Base-by-base conservation (phyloP, 2,329 filamentous ascomycete genomes). In the Phialophora expanda region DNA sequence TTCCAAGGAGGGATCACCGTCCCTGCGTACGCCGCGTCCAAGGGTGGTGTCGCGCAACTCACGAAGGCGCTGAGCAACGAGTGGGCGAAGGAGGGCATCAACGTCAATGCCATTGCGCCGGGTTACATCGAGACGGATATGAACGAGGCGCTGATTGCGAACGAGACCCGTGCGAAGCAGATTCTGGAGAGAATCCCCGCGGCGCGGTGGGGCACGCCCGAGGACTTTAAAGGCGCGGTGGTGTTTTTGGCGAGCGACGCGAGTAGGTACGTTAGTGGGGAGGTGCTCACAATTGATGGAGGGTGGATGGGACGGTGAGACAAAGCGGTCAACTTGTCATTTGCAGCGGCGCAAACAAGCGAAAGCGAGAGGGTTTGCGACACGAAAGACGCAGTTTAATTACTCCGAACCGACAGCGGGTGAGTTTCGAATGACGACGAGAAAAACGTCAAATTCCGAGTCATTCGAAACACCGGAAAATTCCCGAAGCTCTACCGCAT, bases 101-200 rank as follows among this genome's bases (percentile, higher is more conserved):
- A 86, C 0, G 92, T 97, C 48, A 97, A 97, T 77, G 91, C 90
- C 7, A 91, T 97, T 74, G 92, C 93, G 1, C 93, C 93, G 0
- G 93, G 93, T 0, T 97, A 97, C 78, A 91, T 96, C 72, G 90
- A 86, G 57, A 97, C 93, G n/a, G 93, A 97, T 67, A 97, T 97
- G 93, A 97, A 97, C 76, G 85, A 84, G 70, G 93, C 92, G 2
- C 78, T 97, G 74, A 86, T 96, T 51, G 85, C 88, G 58, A 88
- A 97, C 77, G 78, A 85, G 73, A 86, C 85, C 71, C 82, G 93
- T 41, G 84, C 90, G 66, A 86, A 83, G 69, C 89, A 89, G 73
- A 97, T 97, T 72, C 84, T 90, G 74, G 87, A 87, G 38, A 82
- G 92, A 64, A 97, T 97, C 73, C 93, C 93, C 0, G 91, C 91